These are phyloP conservation scores for Phyllosticta citriasiana DNA, from an alignment of 2,329 filamentous ascomycete species.

Conservation along the genomic window DNA sequence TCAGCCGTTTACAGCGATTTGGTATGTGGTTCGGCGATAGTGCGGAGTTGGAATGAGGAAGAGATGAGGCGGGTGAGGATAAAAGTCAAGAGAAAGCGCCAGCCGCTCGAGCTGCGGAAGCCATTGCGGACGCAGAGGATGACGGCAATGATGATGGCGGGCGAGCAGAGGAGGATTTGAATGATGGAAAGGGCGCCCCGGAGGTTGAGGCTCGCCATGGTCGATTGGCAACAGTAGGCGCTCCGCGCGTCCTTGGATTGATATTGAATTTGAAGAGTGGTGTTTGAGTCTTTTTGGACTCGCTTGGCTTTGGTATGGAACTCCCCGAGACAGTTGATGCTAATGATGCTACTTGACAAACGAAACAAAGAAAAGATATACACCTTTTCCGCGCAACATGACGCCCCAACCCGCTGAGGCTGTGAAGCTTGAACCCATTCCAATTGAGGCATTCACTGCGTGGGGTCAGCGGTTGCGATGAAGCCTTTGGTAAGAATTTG, in stretches of 20 bases:
- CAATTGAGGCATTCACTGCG: not conserved
- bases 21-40: not conserved
- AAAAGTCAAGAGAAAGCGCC: conserved; percentile 8
- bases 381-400: not conserved
- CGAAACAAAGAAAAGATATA: not conserved
- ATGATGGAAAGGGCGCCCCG: conserved; percentile 3
- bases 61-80: not conserved
- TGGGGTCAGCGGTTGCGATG: not conserved
- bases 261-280: not conserved
- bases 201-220: not conserved
- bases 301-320: not conserved
- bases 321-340: no score
- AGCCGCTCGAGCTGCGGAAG: not conserved
- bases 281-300: not conserved
- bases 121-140: conserved; percentile 6
- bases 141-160: not conserved
- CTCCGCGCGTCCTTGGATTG: not conserved
- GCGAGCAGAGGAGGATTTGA: conserved; percentile 4
- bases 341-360: not conserved
- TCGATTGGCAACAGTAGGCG: not conserved
- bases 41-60: conserved; percentile 1
- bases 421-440: not conserved
- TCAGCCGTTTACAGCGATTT: conserved; percentile 5
- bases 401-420: not conserved
- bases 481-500: not conserved